A percentile compares a stretch with the other conserved stretches of the same genome.
phyloP scores from a whole-genome alignment of 176 grass and related monocot genomes.

The Thinopyrum elongatum region DNA sequence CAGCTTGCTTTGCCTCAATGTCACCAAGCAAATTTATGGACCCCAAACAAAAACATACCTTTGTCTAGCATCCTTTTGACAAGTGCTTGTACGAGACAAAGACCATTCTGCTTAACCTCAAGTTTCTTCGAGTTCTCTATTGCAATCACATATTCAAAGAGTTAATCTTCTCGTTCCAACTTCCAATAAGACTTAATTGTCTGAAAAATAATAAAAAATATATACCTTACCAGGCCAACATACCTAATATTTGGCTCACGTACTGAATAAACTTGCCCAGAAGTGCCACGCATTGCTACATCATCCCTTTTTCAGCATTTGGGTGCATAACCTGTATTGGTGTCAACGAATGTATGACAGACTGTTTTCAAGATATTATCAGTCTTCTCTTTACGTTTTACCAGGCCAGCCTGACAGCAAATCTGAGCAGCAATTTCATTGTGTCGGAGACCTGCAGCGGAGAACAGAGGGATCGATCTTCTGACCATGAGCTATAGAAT shows the following conservation, averaged over 20 bases:
- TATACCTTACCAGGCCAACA: too few relatives aligned
- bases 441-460: constrained; percentile 75
- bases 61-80: constrained; percentile 78
- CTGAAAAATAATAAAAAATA: too few relatives aligned
- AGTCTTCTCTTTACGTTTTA: constrained; percentile 63
- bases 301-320: too few relatives aligned
- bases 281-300: too few relatives aligned
- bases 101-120: constrained; percentile 56
- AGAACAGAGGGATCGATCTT: constrained; percentile 71
- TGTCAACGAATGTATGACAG: too few relatives aligned
- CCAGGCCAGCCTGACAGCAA: constrained; percentile 75
- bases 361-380: constrained; percentile 26
- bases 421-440: constrained; percentile 84
- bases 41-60: constrained; percentile 65
- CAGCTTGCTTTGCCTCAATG: constrained; percentile 37
- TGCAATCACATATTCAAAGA: background rate
- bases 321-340: too few relatives aligned
- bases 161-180: background rate
- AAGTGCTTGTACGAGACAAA: constrained; percentile 40
- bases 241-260: too few relatives aligned
- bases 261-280: too few relatives aligned
- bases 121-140: constrained; percentile 67
- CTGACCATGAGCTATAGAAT: constrained; percentile 77
- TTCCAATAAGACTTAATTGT: background rate
- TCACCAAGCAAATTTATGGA: constrained; percentile 59